phyloP scores from a whole-genome alignment of 2,329 filamentous ascomycete genomes.

The Coniochaeta sp. region DNA sequence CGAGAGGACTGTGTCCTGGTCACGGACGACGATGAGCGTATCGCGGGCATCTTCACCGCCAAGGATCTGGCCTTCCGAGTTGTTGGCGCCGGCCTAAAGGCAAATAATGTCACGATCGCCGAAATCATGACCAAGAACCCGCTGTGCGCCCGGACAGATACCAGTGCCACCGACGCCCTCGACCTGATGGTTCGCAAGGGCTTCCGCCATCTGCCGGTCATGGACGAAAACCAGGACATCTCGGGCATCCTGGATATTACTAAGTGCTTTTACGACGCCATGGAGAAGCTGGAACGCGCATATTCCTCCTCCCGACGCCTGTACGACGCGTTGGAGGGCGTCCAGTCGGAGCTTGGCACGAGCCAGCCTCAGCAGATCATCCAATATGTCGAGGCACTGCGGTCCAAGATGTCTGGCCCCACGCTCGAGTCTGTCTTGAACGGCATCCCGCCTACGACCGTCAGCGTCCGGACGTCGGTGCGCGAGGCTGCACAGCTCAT shows the following conservation, averaged over 20 bases:
- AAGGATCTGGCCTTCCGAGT: slow-evolving; percentile 98
- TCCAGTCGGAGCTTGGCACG: slow-evolving; percentile 91
- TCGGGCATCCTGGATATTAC: slow-evolving; percentile 97
- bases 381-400: slow-evolving; percentile 93
- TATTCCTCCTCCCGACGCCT: slow-evolving; percentile 97
- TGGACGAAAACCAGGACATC: slow-evolving; percentile 99
- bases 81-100: slow-evolving; percentile 83
- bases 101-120: slow-evolving; percentile 83
- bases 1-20: slow-evolving; percentile 96
- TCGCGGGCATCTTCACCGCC: slow-evolving; percentile 97
- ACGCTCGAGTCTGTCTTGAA: slow-evolving; percentile 92
- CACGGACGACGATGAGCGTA: slow-evolving; percentile 95
- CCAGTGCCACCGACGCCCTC: slow-evolving; percentile 92
- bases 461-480: slow-evolving; percentile 91
- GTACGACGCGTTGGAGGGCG: slow-evolving; percentile 94
- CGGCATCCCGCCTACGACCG: slow-evolving; percentile 85
- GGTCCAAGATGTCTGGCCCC: slow-evolving; percentile 94
- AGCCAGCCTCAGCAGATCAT: slow-evolving; percentile 98
- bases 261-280: slow-evolving; percentile 99
- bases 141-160: slow-evolving; percentile 92
- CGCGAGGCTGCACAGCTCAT: slow-evolving; percentile 92
- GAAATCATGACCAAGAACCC: slow-evolving; percentile 99
- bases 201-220: slow-evolving; percentile 94
- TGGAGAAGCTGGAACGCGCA: slow-evolving; percentile 97
- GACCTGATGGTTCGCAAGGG: slow-evolving; percentile 98